A percentile compares a stretch with the other conserved stretches of the same genome.
phyloP scores from a whole-genome alignment of 805 yeast genomes.

The Crinitomyces ghanaensis region DNA sequence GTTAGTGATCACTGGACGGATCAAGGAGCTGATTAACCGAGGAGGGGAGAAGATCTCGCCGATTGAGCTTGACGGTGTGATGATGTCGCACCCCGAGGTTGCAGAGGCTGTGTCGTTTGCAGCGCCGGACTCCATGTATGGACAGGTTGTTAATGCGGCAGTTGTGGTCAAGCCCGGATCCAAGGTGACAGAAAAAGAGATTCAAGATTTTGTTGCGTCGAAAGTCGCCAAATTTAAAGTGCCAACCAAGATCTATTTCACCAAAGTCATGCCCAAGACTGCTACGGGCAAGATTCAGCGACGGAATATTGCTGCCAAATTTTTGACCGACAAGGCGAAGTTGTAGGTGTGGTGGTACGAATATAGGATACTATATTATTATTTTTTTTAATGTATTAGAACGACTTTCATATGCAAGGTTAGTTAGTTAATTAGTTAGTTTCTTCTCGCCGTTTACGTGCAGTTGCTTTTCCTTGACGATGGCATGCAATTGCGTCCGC shows the following conservation, averaged over 20 bases:
- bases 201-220: conserved; percentile 34
- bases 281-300: conserved; percentile 73
- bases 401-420: not conserved
- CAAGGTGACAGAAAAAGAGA: conserved; percentile 31
- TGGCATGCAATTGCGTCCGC: no score
- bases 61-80: conserved; percentile 50
- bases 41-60: conserved; percentile 76
- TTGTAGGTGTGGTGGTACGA: conserved; percentile 6
- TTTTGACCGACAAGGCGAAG: conserved; percentile 21
- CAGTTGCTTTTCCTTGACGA: not conserved
- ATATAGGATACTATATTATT: no score
- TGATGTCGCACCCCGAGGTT: conserved; percentile 51
- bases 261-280: conserved; percentile 56
- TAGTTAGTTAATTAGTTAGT: not conserved
- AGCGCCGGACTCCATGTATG: conserved; percentile 54
- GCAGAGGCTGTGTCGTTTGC: conserved; percentile 64
- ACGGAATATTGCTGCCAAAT: conserved; percentile 43
- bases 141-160: conserved; percentile 62
- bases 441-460: not conserved
- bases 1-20: conserved; percentile 53
- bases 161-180: conserved; percentile 40
- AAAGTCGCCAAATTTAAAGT: conserved; percentile 48
- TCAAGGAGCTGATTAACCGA: conserved; percentile 63
- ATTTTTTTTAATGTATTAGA: not conserved
- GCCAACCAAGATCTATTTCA: conserved; percentile 46